Conservation (phyloP, 805 yeast genomes). For the Kodamaea kaohsiungensis region DNA sequence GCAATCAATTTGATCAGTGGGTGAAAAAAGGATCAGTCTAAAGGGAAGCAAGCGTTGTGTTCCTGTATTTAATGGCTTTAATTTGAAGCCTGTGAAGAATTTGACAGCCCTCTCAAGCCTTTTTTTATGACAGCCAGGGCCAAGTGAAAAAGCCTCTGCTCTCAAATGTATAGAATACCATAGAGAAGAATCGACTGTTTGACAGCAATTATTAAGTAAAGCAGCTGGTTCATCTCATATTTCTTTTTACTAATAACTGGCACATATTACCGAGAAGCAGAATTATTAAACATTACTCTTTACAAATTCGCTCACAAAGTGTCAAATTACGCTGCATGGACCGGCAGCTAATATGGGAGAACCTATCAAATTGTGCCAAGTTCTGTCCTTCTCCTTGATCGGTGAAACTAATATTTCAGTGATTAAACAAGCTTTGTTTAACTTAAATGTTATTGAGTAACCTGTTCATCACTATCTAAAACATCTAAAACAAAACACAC, state of each 20-base stretch:
- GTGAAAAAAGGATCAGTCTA: background rate
- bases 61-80: too few species aligned
- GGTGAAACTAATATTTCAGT: background rate
- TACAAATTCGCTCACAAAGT: background rate
- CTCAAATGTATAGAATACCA: too few species aligned
- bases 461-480: too few species aligned
- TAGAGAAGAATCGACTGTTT: background rate
- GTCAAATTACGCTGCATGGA: background rate
- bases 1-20: slow-evolving; percentile 6
- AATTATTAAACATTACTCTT: background rate
- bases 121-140: too few species aligned
- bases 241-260: background rate
- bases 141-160: too few species aligned
- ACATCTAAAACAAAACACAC: too few species aligned
- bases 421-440: background rate
- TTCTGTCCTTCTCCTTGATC: background rate
- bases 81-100: too few species aligned
- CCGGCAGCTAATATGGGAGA: background rate
- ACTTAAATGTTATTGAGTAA: too few species aligned
- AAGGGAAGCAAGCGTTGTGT: too few species aligned
- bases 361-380: background rate
- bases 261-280: background rate
- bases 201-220: background rate
- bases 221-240: background rate
- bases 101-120: too few species aligned